These are phyloP conservation scores for Saturnispora dispora DNA, from an alignment of 805 yeast genomes.

Conservation along the genomic window DNA sequence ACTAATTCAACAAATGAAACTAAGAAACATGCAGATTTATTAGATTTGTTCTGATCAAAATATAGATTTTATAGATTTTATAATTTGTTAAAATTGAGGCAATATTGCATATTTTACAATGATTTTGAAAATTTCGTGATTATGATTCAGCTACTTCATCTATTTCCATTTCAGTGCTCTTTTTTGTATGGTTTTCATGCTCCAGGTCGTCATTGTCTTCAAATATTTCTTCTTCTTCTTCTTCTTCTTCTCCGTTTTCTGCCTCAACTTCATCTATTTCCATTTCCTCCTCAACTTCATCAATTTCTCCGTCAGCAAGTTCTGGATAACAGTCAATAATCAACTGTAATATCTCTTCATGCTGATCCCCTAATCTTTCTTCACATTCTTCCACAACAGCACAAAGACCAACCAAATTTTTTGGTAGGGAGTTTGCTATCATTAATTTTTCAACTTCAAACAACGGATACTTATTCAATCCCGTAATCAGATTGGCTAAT, in stretches of 20 bases:
- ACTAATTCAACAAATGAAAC: background rate
- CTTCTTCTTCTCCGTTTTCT: slow-evolving; percentile 15
- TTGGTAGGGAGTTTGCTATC: slow-evolving; percentile 72
- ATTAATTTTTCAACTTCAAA: slow-evolving; percentile 82
- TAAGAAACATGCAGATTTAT: slow-evolving; percentile 9
- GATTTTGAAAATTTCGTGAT: too few relatives aligned
- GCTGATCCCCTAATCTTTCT: slow-evolving; percentile 60
- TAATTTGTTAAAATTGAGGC: background rate
- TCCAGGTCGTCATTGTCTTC: slow-evolving; percentile 22
- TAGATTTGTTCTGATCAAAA: slow-evolving; percentile 5
- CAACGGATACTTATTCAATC: slow-evolving; percentile 42
- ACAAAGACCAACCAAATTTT: slow-evolving; percentile 68
- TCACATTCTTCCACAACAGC: slow-evolving; percentile 90
- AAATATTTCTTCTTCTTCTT: slow-evolving; percentile 18
- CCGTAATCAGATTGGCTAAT: slow-evolving; percentile 31
- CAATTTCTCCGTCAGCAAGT: slow-evolving; percentile 23
- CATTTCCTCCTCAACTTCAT: slow-evolving; percentile 20
- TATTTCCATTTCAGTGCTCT: slow-evolving; percentile 18
- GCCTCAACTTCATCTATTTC: slow-evolving; percentile 17
- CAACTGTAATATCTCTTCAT: slow-evolving; percentile 49
- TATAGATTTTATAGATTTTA: background rate
- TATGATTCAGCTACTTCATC: slow-evolving; percentile 15
- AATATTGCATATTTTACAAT: background rate
- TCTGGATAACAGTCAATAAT: slow-evolving; percentile 47
- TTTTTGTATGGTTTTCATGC: slow-evolving; percentile 17